Percentiles rank a stretch among this genome's conserved stretches.
Conservation (phyloP, 805 yeast genomes). For the Metschnikowia similis region DNA sequence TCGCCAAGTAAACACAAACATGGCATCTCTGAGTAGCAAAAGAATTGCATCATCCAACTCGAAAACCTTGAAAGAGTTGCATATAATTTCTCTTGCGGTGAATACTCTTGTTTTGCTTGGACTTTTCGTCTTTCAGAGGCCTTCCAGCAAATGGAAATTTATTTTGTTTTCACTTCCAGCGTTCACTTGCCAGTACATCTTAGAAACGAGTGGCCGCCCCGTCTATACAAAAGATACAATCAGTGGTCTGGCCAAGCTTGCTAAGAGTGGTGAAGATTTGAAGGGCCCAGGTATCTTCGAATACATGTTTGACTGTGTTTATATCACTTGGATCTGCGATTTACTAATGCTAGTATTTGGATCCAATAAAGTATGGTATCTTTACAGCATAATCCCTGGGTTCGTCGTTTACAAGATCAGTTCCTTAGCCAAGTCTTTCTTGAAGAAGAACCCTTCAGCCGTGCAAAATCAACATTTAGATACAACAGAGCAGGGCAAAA, state of each 20-base stretch:
- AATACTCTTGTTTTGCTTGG: slow-evolving; percentile 12
- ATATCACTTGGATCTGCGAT: slow-evolving; percentile 58
- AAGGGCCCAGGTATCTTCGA: slow-evolving; percentile 63
- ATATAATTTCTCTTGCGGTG: slow-evolving; percentile 23
- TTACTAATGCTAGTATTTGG: slow-evolving; percentile 53
- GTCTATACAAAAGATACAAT: slow-evolving; percentile 33
- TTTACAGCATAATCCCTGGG: slow-evolving; percentile 49
- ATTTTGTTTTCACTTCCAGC: slow-evolving; percentile 34
- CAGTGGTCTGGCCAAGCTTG: slow-evolving; percentile 34
- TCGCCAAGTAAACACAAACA: slow-evolving; percentile 14
- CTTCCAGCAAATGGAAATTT: slow-evolving; percentile 19
- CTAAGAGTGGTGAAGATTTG: slow-evolving; percentile 58
- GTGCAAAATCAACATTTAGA: not conserved
- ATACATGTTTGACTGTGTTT: slow-evolving; percentile 66
- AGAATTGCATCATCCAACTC: slow-evolving; percentile 45
- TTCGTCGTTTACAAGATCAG: slow-evolving; percentile 47
- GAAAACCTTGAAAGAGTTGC: slow-evolving; percentile 37
- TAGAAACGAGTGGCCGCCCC: slow-evolving; percentile 65
- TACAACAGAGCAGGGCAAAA: slow-evolving; percentile 8
- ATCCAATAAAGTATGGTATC: slow-evolving; percentile 55
- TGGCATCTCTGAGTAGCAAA: slow-evolving; percentile 59
- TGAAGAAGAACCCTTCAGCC: slow-evolving; percentile 8
- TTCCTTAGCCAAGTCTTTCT: slow-evolving; percentile 27
- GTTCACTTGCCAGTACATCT: slow-evolving; percentile 42
- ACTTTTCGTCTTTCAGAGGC: slow-evolving; percentile 12